Evolutionary conservation across 1,139 yeast species (phyloP).

Genomic region (Pneumocystis carinii): DNA sequence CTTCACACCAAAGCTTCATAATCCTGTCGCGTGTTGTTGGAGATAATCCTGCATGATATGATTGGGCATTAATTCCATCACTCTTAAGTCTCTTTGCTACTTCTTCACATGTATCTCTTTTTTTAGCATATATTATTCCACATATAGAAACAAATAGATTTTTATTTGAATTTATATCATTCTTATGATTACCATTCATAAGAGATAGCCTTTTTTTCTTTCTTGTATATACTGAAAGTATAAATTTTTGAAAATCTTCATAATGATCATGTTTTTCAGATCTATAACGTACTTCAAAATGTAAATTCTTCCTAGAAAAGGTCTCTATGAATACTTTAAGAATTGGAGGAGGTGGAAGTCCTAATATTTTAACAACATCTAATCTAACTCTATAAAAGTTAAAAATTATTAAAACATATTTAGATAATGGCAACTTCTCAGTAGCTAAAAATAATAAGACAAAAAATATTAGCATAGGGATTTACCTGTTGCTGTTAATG

Average conservation of each 20-base stretch:
- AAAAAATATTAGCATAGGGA: not conserved
- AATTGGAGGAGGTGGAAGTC: constrained; percentile 13
- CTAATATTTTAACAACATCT: constrained; percentile 17
- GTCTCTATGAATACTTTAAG: constrained; percentile 16
- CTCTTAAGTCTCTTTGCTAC: constrained; percentile 44
- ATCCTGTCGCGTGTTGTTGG: constrained; percentile 48
- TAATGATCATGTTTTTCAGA: constrained; percentile 28
- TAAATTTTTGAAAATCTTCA: constrained; percentile 39
- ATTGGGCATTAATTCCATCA: constrained; percentile 48
- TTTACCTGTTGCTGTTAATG: constrained; percentile 71
- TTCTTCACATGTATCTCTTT: constrained; percentile 66
- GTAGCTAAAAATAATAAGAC: not conserved
- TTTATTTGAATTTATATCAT: constrained; percentile 15
- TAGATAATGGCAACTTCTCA: not conserved
- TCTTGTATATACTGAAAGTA: constrained; percentile 33
- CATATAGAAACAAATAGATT: constrained; percentile 19
- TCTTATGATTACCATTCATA: not conserved
- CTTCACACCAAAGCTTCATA: constrained; percentile 50
- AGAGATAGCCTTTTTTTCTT: constrained; percentile 5
- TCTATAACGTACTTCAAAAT: constrained; percentile 47
- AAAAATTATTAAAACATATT: not conserved
- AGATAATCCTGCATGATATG: constrained; percentile 74
- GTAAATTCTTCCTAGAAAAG: constrained; percentile 66
- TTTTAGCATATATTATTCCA: constrained; percentile 79
- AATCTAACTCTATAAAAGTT: constrained; percentile 13